Evolutionary conservation across 306 rosid genomes (phyloP).

Genomic region (Ormosia semicastrata): DNA sequence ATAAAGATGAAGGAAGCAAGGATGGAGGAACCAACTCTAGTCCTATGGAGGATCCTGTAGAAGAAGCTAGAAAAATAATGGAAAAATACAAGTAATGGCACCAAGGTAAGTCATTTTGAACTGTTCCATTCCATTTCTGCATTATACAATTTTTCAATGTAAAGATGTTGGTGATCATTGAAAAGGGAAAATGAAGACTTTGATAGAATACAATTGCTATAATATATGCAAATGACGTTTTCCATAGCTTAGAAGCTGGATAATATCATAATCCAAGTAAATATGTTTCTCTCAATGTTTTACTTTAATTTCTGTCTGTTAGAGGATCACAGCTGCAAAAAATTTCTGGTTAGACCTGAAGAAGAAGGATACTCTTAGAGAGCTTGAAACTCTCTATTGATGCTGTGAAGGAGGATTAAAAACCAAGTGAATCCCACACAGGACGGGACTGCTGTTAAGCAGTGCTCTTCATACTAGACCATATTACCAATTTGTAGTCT

Average conservation of each 20-base stretch:
- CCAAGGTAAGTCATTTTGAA: conserved; percentile 7
- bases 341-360: no score
- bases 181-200: not conserved
- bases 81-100: conserved; percentile 58
- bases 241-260: not conserved
- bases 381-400: not conserved
- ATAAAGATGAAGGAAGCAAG: conserved; percentile 51
- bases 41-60: conserved; percentile 53
- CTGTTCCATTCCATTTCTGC: not conserved
- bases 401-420: not conserved
- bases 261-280: not conserved
- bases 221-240: not conserved
- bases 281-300: not conserved
- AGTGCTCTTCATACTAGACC: not conserved
- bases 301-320: not conserved
- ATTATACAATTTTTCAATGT: not conserved
- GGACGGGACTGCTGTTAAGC: not conserved
- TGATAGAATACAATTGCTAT: not conserved
- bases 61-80: no score
- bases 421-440: not conserved
- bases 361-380: not conserved
- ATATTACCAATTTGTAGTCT: not conserved
- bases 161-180: not conserved
- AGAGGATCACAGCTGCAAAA: no score
- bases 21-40: conserved; percentile 11